Conservation (phyloP, 805 yeast species). For the Wickerhamomyces tratensis region DNA sequence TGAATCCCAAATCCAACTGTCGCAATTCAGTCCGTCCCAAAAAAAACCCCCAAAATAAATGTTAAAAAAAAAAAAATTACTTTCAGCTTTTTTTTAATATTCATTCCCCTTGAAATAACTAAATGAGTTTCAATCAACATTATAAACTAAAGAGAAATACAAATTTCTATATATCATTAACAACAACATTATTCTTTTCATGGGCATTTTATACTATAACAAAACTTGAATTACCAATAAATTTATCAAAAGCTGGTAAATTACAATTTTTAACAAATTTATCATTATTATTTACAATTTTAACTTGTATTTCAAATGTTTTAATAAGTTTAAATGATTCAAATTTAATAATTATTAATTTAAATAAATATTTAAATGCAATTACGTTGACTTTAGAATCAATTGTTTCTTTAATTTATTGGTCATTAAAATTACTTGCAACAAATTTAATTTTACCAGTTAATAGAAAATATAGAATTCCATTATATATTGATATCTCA, state of each 20-base stretch:
- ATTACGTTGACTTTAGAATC: slow-evolving; percentile 48
- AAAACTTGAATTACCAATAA: slow-evolving; percentile 31
- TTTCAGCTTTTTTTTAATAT: too few species aligned
- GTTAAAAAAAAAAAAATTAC: too few species aligned
- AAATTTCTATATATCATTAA: too few species aligned
- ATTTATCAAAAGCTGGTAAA: slow-evolving; percentile 49
- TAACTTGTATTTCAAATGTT: slow-evolving; percentile 29
- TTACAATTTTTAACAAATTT: slow-evolving; percentile 66
- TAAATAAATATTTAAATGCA: slow-evolving; percentile 25
- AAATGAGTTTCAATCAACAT: background rate
- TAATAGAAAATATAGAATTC: slow-evolving; percentile 25
- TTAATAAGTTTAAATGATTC: slow-evolving; percentile 23
- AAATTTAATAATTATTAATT: background rate
- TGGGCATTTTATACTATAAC: too few species aligned
- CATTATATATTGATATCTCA: slow-evolving; percentile 41
- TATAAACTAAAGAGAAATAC: background rate
- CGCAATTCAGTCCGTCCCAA: too few species aligned
- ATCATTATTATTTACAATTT: slow-evolving; percentile 38
- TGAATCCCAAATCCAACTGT: too few species aligned
- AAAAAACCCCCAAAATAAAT: too few species aligned
- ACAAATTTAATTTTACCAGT: slow-evolving; percentile 1
- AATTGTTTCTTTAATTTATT: slow-evolving; percentile 54
- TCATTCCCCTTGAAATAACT: too few species aligned
- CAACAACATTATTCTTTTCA: too few species aligned
- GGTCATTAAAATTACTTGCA: slow-evolving; percentile 50